These are phyloP conservation scores for Candida freyschussii DNA, from an alignment of 1,139 yeast genomes.

Conservation along the genomic window DNA sequence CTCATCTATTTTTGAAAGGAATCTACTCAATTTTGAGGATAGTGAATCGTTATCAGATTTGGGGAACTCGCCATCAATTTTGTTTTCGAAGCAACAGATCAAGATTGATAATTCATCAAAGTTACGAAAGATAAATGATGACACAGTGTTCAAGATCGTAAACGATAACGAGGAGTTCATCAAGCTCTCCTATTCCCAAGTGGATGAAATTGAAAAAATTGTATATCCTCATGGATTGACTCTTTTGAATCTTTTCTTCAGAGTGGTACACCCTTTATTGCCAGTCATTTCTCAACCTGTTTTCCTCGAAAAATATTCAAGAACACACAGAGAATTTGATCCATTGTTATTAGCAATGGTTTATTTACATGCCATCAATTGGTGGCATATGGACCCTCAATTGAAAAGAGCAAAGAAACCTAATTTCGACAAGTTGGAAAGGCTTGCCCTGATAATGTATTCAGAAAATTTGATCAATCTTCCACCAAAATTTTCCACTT, in stretches of 20 bases:
- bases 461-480: constrained; percentile 32
- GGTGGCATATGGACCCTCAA: constrained; percentile 36
- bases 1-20: constrained; percentile 22
- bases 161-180: constrained; percentile 25
- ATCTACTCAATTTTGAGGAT: constrained; percentile 14
- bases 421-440: constrained; percentile 31
- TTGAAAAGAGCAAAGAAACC: constrained; percentile 30
- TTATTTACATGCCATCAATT: constrained; percentile 38
- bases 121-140: constrained; percentile 21
- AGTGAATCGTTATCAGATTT: background rate
- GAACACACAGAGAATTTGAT: constrained; percentile 42
- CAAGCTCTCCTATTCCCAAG: constrained; percentile 23
- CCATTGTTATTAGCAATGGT: constrained; percentile 42
- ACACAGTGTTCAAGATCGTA: constrained; percentile 21
- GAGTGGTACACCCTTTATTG: constrained; percentile 38
- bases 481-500: constrained; percentile 38
- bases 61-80: constrained; percentile 15
- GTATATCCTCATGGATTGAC: constrained; percentile 40
- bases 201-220: constrained; percentile 35
- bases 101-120: constrained; percentile 10
- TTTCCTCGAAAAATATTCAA: constrained; percentile 38
- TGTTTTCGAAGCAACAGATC: constrained; percentile 17
- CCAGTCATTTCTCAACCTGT: constrained; percentile 40
- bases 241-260: constrained; percentile 36
- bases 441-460: constrained; percentile 33